Conservation (phyloP, 768 basidiomycete species). For the Termitomyces sp. region DNA sequence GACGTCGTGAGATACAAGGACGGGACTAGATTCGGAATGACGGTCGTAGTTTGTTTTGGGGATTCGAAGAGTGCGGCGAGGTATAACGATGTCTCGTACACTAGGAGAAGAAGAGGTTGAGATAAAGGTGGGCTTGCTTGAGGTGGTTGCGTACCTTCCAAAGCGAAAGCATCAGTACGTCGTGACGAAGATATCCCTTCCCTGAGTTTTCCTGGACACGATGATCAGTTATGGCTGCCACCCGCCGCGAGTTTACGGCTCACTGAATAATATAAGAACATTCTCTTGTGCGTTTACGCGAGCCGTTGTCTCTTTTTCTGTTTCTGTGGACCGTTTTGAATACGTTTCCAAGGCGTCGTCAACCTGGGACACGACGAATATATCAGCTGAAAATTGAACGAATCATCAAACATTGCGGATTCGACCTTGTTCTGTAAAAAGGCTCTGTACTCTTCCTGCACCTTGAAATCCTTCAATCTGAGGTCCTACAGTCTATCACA, state of each 20-base stretch:
- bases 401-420: background rate
- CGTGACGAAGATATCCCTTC: slow-evolving; percentile 66
- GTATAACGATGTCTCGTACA: slow-evolving; percentile 71
- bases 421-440: slow-evolving; percentile 66
- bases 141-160: slow-evolving; percentile 51
- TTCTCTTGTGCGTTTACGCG: slow-evolving; percentile 61
- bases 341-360: slow-evolving; percentile 41
- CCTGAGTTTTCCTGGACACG: slow-evolving; percentile 60
- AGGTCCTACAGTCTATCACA: slow-evolving; percentile 29
- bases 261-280: slow-evolving; percentile 70
- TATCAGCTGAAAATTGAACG: background rate
- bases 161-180: slow-evolving; percentile 56
- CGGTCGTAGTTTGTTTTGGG: slow-evolving; percentile 56
- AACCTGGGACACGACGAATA: slow-evolving; percentile 33
- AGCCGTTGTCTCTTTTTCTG: slow-evolving; percentile 30
- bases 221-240: background rate
- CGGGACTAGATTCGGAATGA: slow-evolving; percentile 58
- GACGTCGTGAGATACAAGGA: slow-evolving; percentile 34
- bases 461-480: slow-evolving; percentile 55
- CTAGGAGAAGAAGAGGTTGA: slow-evolving; percentile 31
- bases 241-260: slow-evolving; percentile 21
- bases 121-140: background rate
- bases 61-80: slow-evolving; percentile 61
- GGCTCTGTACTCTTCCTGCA: slow-evolving; percentile 64
- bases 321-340: slow-evolving; percentile 24